These are phyloP conservation scores for Magnusiomyces tetraspermus DNA, from an alignment of 1,139 yeast species.

Conservation along the genomic window DNA sequence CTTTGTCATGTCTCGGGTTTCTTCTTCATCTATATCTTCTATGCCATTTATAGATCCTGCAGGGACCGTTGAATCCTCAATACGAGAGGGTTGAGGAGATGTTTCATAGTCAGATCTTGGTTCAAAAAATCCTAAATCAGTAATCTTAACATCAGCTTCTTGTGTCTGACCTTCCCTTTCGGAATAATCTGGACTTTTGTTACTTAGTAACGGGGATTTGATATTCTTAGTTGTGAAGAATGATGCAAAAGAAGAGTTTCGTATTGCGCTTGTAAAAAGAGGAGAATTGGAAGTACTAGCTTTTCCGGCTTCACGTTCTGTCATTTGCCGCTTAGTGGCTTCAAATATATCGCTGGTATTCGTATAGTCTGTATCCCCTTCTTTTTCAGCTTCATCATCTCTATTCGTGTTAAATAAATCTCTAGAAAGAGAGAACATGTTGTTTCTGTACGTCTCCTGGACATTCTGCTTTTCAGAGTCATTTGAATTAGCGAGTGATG, in stretches of 20 bases:
- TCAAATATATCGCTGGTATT: slow-evolving; percentile 16
- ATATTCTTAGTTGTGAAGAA: background rate
- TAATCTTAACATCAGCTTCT: background rate
- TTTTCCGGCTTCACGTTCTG: slow-evolving; percentile 1
- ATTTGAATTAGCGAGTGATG: background rate
- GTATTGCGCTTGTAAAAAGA: slow-evolving; percentile 1
- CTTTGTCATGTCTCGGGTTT: slow-evolving; percentile 20
- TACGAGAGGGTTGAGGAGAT: background rate
- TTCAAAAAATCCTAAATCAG: background rate
- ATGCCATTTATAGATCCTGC: too few species aligned
- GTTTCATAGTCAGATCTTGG: background rate
- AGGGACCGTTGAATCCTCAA: slow-evolving; percentile 4
- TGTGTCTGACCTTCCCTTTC: background rate
- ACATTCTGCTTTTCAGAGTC: background rate
- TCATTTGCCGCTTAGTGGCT: slow-evolving; percentile 9
- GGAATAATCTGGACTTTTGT: background rate
- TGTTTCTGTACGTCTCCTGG: background rate
- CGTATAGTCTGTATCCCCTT: slow-evolving; percentile 16
- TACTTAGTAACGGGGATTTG: background rate
- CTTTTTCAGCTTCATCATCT: slow-evolving; percentile 14
- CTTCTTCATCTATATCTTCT: slow-evolving; percentile 11
- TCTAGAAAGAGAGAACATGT: background rate
- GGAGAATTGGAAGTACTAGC: slow-evolving; percentile 1
- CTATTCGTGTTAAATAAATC: background rate
- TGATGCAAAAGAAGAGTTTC: slow-evolving; percentile 2